Conservation (phyloP, 1,284 basidiomycete species). For the Gomphus bonarii region DNA sequence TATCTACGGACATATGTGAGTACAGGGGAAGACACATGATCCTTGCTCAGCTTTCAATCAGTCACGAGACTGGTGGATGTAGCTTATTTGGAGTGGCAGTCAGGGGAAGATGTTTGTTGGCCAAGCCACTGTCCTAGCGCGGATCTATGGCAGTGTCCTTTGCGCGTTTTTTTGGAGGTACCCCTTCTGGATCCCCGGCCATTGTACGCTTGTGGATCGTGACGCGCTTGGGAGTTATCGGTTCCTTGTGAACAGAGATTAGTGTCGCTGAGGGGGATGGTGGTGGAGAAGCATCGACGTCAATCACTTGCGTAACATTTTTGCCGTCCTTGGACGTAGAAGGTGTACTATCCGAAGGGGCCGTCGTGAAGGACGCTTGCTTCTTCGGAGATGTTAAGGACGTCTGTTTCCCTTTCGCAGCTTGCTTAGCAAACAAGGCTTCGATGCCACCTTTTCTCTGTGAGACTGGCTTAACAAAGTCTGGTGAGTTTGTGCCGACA, state of each 20-base stretch:
- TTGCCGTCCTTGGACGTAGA: neutral
- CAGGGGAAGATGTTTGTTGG: neutral
- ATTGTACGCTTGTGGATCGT: neutral
- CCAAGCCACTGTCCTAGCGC: too few relatives aligned
- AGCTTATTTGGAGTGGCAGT: too few relatives aligned
- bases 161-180: neutral
- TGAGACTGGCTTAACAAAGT: constrained; percentile 74
- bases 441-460: constrained; percentile 81
- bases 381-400: neutral
- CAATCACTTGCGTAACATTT: neutral
- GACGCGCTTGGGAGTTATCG: neutral
- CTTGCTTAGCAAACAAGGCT: constrained; percentile 75
- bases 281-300: neutral
- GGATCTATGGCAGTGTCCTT: neutral
- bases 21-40: too few relatives aligned
- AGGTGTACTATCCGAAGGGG: too few relatives aligned
- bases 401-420: constrained; percentile 7
- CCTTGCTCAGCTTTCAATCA: too few relatives aligned
- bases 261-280: neutral
- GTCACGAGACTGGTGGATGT: too few relatives aligned
- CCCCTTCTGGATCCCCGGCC: neutral
- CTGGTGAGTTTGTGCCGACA: constrained; percentile 73
- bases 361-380: neutral
- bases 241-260: neutral
- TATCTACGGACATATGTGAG: too few relatives aligned